Base-by-base conservation (phyloP, 2,329 filamentous ascomycete species). In the Xylaria sp. region DNA sequence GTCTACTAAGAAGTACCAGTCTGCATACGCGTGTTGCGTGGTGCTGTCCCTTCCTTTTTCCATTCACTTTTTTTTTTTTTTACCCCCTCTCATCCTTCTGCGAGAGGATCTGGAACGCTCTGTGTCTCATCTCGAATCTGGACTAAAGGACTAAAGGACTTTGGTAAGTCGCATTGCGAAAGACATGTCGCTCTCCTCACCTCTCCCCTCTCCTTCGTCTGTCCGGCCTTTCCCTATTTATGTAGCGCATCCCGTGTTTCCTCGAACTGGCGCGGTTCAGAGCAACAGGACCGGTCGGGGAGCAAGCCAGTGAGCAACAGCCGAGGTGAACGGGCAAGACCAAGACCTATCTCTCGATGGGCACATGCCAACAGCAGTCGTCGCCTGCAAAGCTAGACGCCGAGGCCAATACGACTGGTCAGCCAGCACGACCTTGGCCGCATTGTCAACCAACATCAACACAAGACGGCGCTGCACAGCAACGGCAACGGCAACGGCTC, bases 1-100 rank as follows among this genome's bases (percentile, higher is more conserved):
- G 54, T 69, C 60, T 65, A 48, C 68, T 72, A 63, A 69, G 60
- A 68, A 70, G 60, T 59, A 27, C 65, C 48, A 69, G 63, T 68
- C 61, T 72, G 68, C 65, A 74, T 74, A 74, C 71, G 74, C 72
- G 68, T 64, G 68, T 74, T 35, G 73, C 73, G 71, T 74, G 69
- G 75, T 76, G 75, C 73, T 73, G 71, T 74, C 69, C 70, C 71
- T 75, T 75, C 71, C 71, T 75, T 76, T 73, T 71, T 71, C 58
- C 69, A 57, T 65, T 70, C 63, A 40, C 68, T 71, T 71, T 63
- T 67, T 59, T 68, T 70, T 71, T 71, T 65, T 69, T 59, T 66
- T 42, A 21, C 60, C 61, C 57, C 58, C 67, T 69, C 70, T 40
- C 66, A 69, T 59, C 50, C 69, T 48, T 66, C 65, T 44, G 50